Conservation (phyloP, 306 rosid species). For the Senna tora region DNA sequence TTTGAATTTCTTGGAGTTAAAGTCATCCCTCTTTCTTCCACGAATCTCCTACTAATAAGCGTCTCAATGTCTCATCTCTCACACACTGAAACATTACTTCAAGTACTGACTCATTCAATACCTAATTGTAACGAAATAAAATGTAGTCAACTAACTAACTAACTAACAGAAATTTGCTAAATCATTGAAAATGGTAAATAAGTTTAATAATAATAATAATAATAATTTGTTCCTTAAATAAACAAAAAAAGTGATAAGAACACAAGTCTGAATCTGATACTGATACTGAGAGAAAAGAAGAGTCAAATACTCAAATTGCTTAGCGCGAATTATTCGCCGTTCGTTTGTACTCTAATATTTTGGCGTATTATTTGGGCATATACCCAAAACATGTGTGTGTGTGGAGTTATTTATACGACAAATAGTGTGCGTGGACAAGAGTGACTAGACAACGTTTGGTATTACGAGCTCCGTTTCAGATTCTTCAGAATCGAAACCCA, state of each 20-base stretch:
- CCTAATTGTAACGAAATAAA: not conserved
- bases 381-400: not conserved
- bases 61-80: too few species aligned
- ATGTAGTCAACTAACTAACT: too few species aligned
- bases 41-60: not conserved
- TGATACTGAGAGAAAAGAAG: not conserved
- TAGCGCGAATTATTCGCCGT: not conserved
- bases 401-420: not conserved
- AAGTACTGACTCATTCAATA: too few species aligned
- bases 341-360: too few species aligned
- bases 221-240: too few species aligned
- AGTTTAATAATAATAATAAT: too few species aligned
- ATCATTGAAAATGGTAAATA: not conserved
- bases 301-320: conserved; percentile 3
- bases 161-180: not conserved
- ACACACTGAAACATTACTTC: too few species aligned
- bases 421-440: not conserved
- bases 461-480: not conserved
- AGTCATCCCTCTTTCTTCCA: not conserved
- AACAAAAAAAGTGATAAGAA: not conserved
- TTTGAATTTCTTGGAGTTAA: not conserved
- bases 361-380: not conserved
- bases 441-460: not conserved
- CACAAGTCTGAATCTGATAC: not conserved
- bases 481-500: too few species aligned